Conservation (phyloP, 148 eudicot genomes). For the Amaranthus palmeri region DNA sequence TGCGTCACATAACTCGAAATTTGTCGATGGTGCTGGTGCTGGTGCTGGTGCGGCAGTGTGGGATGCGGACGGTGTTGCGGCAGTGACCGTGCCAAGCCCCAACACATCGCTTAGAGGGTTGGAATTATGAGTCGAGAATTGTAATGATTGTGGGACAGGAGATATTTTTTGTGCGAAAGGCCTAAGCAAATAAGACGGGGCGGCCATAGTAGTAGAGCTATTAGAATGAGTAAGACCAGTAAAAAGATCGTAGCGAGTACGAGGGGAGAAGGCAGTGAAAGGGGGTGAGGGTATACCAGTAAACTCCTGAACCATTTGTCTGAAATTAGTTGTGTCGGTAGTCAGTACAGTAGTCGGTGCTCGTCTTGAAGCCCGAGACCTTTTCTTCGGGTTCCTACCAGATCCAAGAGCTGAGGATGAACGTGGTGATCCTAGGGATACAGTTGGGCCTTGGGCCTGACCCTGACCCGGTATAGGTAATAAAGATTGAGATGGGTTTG, state of each 20-base stretch:
- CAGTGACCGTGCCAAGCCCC: neutral
- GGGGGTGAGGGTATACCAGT: conserved; percentile 79
- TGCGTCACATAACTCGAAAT: neutral
- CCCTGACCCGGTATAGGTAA: neutral
- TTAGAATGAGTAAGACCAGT: conserved; percentile 6
- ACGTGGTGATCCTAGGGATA: conserved; percentile 6
- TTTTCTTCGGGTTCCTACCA: conserved; percentile 57
- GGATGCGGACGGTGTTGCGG: neutral
- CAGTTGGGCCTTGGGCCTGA: neutral
- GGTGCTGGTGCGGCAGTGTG: neutral
- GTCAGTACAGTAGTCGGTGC: conserved; percentile 82
- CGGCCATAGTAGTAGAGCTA: neutral
- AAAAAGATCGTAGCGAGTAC: conserved; percentile 45
- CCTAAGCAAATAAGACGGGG: conserved; percentile 39
- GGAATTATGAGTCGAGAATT: neutral
- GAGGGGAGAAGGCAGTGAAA: conserved; percentile 39
- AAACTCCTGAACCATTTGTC: conserved; percentile 91
- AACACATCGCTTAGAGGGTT: neutral
- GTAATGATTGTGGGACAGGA: conserved; percentile 12
- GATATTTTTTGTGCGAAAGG: conserved; percentile 53
- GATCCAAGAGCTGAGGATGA: conserved; percentile 13
- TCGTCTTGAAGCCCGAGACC: conserved; percentile 70
- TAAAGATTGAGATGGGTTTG: neutral
- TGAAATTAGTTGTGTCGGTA: conserved; percentile 69
- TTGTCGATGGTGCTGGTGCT: neutral